Evolutionary conservation across 2,329 filamentous ascomycete species (phyloP).

Genomic region (Teratosphaeria destructans): DNA sequence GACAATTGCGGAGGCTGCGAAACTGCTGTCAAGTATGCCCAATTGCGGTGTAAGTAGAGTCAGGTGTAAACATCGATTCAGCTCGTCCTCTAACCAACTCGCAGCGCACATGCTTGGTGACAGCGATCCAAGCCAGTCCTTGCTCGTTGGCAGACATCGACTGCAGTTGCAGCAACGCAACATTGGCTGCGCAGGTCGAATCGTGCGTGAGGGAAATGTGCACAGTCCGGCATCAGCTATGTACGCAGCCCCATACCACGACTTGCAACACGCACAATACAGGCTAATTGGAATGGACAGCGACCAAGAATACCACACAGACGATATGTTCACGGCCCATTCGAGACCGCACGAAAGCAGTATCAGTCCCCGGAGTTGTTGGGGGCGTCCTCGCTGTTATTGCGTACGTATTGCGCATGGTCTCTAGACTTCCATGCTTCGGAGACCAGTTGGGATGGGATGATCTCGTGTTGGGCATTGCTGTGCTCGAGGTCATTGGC

Average conservation of each 20-base stretch:
- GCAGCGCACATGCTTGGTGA: slow-evolving; percentile 9
- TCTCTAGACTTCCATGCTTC: slow-evolving; percentile 5
- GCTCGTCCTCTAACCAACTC: background rate
- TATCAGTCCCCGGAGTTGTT: slow-evolving; percentile 6
- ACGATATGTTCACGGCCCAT: background rate
- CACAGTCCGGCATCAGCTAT: background rate
- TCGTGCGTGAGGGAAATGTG: slow-evolving; percentile 5
- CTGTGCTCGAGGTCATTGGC: slow-evolving; percentile 5
- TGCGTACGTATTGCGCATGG: slow-evolving; percentile 8
- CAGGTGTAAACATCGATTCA: background rate
- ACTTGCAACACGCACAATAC: background rate
- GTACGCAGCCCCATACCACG: background rate
- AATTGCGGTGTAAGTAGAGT: background rate
- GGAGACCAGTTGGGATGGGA: slow-evolving; percentile 5
- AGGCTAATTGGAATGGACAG: background rate
- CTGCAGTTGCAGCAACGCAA: slow-evolving; percentile 10
- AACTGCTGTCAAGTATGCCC: background rate
- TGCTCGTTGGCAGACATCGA: slow-evolving; percentile 9
- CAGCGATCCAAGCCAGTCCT: slow-evolving; percentile 8
- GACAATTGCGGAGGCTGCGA: background rate
- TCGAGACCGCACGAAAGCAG: slow-evolving; percentile 5
- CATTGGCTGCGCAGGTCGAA: slow-evolving; percentile 4
- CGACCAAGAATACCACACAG: background rate
- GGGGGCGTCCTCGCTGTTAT: slow-evolving; percentile 10
- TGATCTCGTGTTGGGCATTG: slow-evolving; percentile 4